A percentile compares a stretch with the other conserved stretches of the same genome.
Evolutionary conservation across 78 protist species (phyloP).

Genomic region (Dictyostelium firmibasis): DNA sequence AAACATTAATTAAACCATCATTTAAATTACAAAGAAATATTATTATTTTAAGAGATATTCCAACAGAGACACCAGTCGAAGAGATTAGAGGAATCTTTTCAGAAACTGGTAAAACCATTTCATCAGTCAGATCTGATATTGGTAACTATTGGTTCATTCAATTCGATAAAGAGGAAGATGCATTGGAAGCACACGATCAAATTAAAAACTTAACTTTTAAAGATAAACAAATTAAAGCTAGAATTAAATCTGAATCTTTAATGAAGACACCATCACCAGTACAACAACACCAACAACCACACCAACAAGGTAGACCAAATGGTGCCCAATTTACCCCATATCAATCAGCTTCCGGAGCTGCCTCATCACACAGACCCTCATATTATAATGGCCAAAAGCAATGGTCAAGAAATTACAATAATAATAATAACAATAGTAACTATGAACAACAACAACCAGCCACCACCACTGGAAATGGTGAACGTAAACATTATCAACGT

Average conservation of each 20-base stretch:
- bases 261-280: conserved; percentile 2
- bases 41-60: conserved; percentile 70
- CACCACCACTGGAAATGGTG: conserved; percentile 8
- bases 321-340: background rate
- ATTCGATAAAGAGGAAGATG: conserved; percentile 67
- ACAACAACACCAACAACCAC: background rate
- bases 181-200: conserved; percentile 52
- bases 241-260: conserved; percentile 77
- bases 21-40: conserved; percentile 46
- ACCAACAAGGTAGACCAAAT: background rate
- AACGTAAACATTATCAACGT: conserved; percentile 9
- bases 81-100: conserved; percentile 66
- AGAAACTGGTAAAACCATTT: background rate
- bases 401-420: background rate
- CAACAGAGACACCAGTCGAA: conserved; percentile 28
- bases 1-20: conserved; percentile 55
- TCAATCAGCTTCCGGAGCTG: background rate
- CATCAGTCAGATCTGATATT: conserved; percentile 23
- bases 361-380: background rate
- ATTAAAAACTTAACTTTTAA: conserved; percentile 22
- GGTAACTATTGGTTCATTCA: conserved; percentile 75
- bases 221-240: conserved; percentile 69
- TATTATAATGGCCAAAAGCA: background rate
- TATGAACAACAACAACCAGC: background rate
- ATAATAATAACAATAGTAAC: background rate